Evolutionary conservation across 2,329 filamentous ascomycete genomes (phyloP), one percentile per base, ranked within the genome.

Genomic region (Zalaria obscura): DNA sequence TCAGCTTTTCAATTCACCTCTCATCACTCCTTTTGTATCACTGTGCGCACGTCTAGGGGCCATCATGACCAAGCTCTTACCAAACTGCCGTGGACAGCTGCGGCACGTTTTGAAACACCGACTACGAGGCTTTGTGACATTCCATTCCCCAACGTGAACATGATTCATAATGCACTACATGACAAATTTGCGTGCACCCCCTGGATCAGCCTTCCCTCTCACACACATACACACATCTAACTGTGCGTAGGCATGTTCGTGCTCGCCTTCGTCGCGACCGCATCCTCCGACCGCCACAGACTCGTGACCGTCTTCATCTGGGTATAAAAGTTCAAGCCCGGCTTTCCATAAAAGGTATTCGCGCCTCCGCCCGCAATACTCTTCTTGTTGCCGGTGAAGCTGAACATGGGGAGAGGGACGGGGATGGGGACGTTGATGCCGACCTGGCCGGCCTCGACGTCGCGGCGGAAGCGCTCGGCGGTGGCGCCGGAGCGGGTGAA

Each of bases 221-320:
- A 18, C 18, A 18, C 18, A 18, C 18, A 18, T 18, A 18, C 18
- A 18, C 18, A 18, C 18, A 29, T 39, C 44, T 52, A 63, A 44
- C 51, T 57, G 41, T 80, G 75, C 29, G 75, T 81, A 18, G 89
- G 89, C 89, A 96, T 96, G 47, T 83, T 75, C 7, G 93, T 86
- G 54, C 80, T 77, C 10, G 88, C 88, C 73, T 88, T 89, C 50
- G 79, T 83, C 42, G 78, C 80, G 38, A 91, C 74, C 1, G 86
- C 88, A 66, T 95, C 88, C 55, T 88, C 78, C 46, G 75, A 78
- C 56, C 78, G 77, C 91, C 91, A 98, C 59, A 93, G 66, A 50
- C 85, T 81, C 40, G 91, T 98, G 38, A 98, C 91, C 3, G 91
- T 98, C 83, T 98, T 96, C 58, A 83, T 75, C 67, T 96, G 91